These are phyloP conservation scores for Cutaneotrichosporon daszewskae DNA, from an alignment of 1,284 basidiomycete genomes.

Conservation along the genomic window DNA sequence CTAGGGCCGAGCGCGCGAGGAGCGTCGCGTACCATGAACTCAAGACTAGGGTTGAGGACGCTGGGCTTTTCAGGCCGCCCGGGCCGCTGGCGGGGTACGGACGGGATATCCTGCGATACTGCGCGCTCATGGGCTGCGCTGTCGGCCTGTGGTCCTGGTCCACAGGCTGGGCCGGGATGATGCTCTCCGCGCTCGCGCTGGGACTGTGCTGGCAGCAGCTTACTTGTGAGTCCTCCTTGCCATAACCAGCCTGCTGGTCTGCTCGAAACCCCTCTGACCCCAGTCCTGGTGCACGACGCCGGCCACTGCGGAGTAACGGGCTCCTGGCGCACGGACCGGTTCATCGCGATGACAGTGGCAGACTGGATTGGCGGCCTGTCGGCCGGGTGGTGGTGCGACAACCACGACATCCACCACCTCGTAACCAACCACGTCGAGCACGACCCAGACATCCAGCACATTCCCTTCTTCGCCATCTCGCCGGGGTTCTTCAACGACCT, in stretches of 20 bases:
- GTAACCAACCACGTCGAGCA: constrained; percentile 97
- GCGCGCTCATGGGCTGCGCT: constrained; percentile 7
- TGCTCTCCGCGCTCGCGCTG: constrained; percentile 71
- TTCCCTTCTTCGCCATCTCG: constrained; percentile 94
- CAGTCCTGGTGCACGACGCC: constrained; percentile 81
- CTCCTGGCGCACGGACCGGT: constrained; percentile 72
- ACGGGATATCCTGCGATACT: constrained; percentile 64
- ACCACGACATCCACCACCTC: constrained; percentile 96
- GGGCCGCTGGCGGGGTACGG: constrained; percentile 79
- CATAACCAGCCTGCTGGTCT: neutral
- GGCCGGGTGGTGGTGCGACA: constrained; percentile 96
- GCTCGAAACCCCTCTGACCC: neutral
- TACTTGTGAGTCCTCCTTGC: constrained; percentile 48
- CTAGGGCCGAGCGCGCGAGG: constrained; percentile 62
- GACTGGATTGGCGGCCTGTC: constrained; percentile 88
- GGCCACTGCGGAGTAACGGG: constrained; percentile 93
- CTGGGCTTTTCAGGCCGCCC: constrained; percentile 78
- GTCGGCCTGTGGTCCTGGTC: constrained; percentile 30
- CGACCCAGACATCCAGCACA: constrained; percentile 80
- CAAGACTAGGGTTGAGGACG: constrained; percentile 66
- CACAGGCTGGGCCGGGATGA: constrained; percentile 42
- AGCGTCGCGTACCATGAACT: constrained; percentile 74
- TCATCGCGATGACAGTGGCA: constrained; percentile 64
- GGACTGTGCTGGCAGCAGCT: constrained; percentile 94
- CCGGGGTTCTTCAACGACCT: constrained; percentile 76